A percentile compares a stretch with the other conserved stretches of the same genome.
These are phyloP conservation scores for Calonectria montana DNA, from an alignment of 2,329 filamentous ascomycete genomes.

Conservation along the genomic window DNA sequence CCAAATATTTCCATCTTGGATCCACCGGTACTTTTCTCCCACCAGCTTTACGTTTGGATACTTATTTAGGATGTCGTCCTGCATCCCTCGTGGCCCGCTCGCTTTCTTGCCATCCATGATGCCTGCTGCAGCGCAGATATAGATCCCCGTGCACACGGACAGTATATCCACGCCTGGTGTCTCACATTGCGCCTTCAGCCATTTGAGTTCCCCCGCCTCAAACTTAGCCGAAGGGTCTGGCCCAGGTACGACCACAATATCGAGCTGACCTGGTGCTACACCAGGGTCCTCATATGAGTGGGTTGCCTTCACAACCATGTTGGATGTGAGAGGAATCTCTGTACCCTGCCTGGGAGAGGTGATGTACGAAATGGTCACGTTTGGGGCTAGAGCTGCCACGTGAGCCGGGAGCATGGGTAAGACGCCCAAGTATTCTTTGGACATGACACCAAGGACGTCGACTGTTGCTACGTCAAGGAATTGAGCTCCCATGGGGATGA, in stretches of 20 bases:
- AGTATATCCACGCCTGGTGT: conserved; percentile 58
- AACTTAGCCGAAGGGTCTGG: conserved; percentile 54
- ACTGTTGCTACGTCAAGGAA: conserved; percentile 63
- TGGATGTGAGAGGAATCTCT: conserved; percentile 56
- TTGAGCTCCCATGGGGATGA: conserved; percentile 59
- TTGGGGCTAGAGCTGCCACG: conserved; percentile 55
- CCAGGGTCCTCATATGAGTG: conserved; percentile 57
- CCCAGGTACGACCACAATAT: conserved; percentile 64
- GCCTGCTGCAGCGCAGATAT: conserved; percentile 61
- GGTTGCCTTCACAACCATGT: conserved; percentile 52
- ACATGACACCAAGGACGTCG: conserved; percentile 61
- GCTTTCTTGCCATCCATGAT: conserved; percentile 58
- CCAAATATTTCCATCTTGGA: conserved; percentile 66
- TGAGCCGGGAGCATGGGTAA: conserved; percentile 49
- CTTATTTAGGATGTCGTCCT: conserved; percentile 51
- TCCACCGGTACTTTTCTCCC: conserved; percentile 61
- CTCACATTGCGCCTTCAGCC: conserved; percentile 55
- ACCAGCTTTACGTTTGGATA: conserved; percentile 55
- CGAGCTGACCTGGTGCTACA: conserved; percentile 62
- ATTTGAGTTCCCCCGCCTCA: conserved; percentile 51
- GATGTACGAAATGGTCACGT: conserved; percentile 59
- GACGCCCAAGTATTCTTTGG: conserved; percentile 55
- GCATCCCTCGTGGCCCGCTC: conserved; percentile 59
- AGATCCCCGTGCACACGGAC: conserved; percentile 63
- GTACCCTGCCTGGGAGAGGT: conserved; percentile 49